Conservation (phyloP, 1,139 yeast species). For the Candida mesenterica region DNA sequence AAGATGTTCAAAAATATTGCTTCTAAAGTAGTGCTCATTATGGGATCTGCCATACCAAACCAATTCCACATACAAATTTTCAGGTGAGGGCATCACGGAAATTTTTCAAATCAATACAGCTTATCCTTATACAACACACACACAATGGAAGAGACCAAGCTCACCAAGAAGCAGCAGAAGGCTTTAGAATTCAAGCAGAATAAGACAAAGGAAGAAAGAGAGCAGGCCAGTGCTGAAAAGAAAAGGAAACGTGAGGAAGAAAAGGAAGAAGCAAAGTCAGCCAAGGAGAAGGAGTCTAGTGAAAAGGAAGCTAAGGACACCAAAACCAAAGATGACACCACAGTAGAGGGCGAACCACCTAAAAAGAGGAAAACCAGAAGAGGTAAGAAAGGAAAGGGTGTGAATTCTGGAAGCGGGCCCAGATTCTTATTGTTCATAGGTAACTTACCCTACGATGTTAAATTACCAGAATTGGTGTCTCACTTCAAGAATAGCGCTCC, state of each 20-base stretch:
- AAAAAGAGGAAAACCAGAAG: conserved; percentile 77
- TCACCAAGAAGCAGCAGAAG: conserved; percentile 77
- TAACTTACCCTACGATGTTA: conserved; percentile 73
- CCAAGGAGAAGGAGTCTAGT: conserved; percentile 16
- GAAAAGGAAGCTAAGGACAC: conserved; percentile 8
- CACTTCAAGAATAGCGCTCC: conserved; percentile 80
- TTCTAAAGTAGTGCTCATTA: too few relatives aligned
- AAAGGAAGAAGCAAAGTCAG: conserved; percentile 15
- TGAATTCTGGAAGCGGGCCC: conserved; percentile 53
- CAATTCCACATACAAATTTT: not conserved
- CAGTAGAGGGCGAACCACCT: conserved; percentile 27
- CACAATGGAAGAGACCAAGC: conserved; percentile 38
- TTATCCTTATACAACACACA: not conserved
- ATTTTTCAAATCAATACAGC: conserved; percentile 1
- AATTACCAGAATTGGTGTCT: conserved; percentile 58
- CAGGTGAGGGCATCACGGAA: conserved; percentile 3
- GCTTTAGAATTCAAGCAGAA: conserved; percentile 68
- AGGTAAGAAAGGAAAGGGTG: conserved; percentile 67
- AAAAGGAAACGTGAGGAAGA: conserved; percentile 15
- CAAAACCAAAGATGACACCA: conserved; percentile 13
- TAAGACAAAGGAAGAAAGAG: conserved; percentile 40
- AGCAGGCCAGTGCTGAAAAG: conserved; percentile 26
- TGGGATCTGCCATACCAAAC: too few relatives aligned
- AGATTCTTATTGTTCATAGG: conserved; percentile 90
- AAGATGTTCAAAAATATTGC: too few relatives aligned